Conservation (phyloP, 164 flowering plant species). For the Magnolia officinalis region DNA sequence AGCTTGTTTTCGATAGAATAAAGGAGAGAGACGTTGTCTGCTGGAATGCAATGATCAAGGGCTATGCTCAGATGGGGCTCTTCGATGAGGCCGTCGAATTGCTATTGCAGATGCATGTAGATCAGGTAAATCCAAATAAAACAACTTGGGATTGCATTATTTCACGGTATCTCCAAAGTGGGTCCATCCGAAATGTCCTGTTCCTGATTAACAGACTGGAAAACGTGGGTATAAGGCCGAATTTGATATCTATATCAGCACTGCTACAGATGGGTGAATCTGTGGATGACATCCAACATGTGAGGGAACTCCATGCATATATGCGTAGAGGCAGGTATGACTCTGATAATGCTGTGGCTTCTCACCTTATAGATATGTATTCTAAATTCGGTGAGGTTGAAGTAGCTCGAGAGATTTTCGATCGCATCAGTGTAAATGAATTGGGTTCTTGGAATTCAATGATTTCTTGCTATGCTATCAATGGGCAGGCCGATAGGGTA, state of each 20-base stretch:
- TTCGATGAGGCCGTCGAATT: conserved; percentile 21
- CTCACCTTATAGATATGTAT: conserved; percentile 21
- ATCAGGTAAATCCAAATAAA: conserved; percentile 20
- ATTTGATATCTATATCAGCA: neutral
- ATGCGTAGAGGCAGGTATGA: conserved; percentile 9
- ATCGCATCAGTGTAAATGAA: conserved; percentile 10
- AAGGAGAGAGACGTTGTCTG: conserved; percentile 23
- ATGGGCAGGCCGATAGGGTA: conserved; percentile 16
- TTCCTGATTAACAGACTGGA: conserved; percentile 16
- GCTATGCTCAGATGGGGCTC: conserved; percentile 19
- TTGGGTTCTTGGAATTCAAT: conserved; percentile 26
- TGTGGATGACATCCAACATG: conserved; percentile 12
- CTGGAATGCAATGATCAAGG: conserved; percentile 32
- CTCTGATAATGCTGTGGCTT: conserved; percentile 10
- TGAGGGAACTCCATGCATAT: conserved; percentile 20
- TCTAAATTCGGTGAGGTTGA: conserved; percentile 20
- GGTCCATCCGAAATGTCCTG: conserved; percentile 11
- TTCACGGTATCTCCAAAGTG: conserved; percentile 8
- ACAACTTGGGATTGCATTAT: conserved; percentile 24
- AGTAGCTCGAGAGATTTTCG: conserved; percentile 21
- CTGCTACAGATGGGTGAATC: conserved; percentile 16
- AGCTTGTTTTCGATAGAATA: conserved; percentile 23
- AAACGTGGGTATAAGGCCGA: conserved; percentile 7
- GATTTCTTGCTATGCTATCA: conserved; percentile 25
- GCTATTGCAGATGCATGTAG: conserved; percentile 14